phyloP scores from a whole-genome alignment of 2,329 filamentous ascomycete species.

The Aspergillus sp. region DNA sequence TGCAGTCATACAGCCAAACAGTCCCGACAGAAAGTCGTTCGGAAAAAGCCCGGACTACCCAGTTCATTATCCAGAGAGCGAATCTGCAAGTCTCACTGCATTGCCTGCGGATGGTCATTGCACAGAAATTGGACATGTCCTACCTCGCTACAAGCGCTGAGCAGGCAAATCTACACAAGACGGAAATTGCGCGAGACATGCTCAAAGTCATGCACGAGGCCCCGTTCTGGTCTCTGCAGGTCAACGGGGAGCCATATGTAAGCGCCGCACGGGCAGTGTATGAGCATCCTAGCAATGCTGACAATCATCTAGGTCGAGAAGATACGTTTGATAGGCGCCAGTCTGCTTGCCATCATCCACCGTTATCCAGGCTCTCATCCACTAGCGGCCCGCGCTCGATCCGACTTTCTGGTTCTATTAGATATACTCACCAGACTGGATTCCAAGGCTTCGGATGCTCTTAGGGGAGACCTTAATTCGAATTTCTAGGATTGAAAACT shows the following conservation, averaged over 20 bases:
- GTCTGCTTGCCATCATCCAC: constrained; percentile 33
- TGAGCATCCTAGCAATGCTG: no score
- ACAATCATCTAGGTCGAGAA: constrained; percentile 21
- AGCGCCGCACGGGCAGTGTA: no score
- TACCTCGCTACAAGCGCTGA: constrained; percentile 14
- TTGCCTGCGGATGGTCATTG: constrained; percentile 49
- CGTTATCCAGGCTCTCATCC: constrained; percentile 39
- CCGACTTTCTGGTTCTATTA: constrained; percentile 47
- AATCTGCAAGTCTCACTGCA: constrained; percentile 44
- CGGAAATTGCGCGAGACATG: constrained; percentile 52
- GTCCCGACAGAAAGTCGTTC: neutral
- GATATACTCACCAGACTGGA: constrained; percentile 49
- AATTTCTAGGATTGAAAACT: no score
- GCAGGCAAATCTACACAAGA: constrained; percentile 36
- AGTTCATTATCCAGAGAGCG: constrained; percentile 45
- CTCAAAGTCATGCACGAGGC: constrained; percentile 46
- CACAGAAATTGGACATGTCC: constrained; percentile 28
- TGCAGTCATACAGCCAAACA: constrained; percentile 30
- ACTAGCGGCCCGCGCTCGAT: constrained; percentile 43
- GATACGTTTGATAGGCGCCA: constrained; percentile 24
- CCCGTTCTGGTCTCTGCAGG: constrained; percentile 43
- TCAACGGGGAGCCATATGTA: constrained; percentile 28
- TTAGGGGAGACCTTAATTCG: constrained; percentile 20
- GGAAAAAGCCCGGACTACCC: neutral
- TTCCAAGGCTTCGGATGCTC: constrained; percentile 50